Percentiles rank a stretch among this genome's conserved stretches.
These are phyloP conservation scores for Boechera retrofracta DNA, from an alignment of 345 rosid genomes.

Conservation along the genomic window DNA sequence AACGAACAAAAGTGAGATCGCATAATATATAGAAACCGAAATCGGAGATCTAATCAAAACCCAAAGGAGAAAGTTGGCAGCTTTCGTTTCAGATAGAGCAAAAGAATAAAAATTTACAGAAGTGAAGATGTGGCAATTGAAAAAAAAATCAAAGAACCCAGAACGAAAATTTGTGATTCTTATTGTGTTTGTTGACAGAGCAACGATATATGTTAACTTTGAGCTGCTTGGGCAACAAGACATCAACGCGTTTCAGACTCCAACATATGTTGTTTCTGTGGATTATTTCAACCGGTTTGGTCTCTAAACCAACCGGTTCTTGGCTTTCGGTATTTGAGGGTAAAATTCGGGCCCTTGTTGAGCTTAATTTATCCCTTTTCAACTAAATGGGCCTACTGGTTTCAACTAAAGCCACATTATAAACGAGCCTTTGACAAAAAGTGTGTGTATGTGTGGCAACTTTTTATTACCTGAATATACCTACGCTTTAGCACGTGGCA, in stretches of 20 bases:
- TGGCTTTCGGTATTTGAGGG: too few species aligned
- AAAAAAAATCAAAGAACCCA: not conserved
- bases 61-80: constrained; percentile 2
- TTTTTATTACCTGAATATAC: constrained; percentile 16
- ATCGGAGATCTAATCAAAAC: constrained; percentile 35
- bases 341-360: not conserved
- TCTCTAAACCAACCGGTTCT: constrained; percentile 13
- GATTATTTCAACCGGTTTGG: constrained; percentile 24
- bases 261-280: constrained; percentile 31
- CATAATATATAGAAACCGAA: constrained; percentile 27
- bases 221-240: constrained; percentile 38
- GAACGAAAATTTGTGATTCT: constrained; percentile 15
- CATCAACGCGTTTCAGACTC: constrained; percentile 40
- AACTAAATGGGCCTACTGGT: constrained; percentile 26
- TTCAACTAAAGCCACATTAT: not conserved
- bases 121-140: not conserved
- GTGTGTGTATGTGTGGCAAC: constrained; percentile 36
- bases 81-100: constrained; percentile 27
- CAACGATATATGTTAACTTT: not conserved
- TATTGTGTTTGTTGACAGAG: constrained; percentile 6
- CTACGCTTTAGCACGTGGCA: constrained; percentile 38
- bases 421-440: not conserved
- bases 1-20: constrained; percentile 23
- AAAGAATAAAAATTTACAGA: not conserved
- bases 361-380: not conserved